phyloP scores from a whole-genome alignment of 805 yeast genomes.

The Candida railenensis region DNA sequence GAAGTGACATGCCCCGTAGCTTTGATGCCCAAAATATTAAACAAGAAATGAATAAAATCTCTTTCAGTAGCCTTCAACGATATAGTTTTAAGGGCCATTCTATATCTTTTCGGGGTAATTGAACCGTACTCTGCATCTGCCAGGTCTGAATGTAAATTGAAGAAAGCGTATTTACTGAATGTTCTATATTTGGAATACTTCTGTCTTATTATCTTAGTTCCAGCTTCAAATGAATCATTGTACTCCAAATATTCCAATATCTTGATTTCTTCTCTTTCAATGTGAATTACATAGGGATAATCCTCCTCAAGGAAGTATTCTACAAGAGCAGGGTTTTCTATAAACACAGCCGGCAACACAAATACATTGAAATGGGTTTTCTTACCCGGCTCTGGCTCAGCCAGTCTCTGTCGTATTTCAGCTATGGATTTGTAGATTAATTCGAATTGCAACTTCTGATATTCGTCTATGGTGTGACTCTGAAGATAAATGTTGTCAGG shows the following conservation, averaged over 20 bases:
- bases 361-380: not conserved
- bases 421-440: constrained; percentile 5
- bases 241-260: constrained; percentile 12
- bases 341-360: constrained; percentile 12
- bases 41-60: constrained; percentile 1
- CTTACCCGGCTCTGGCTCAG: not conserved
- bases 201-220: constrained; percentile 8
- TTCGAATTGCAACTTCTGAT: constrained; percentile 9
- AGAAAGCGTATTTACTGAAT: constrained; percentile 12
- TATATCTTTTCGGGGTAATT: not conserved
- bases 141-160: constrained; percentile 12
- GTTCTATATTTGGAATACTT: constrained; percentile 8
- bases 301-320: constrained; percentile 7
- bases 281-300: constrained; percentile 10
- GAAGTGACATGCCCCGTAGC: not conserved
- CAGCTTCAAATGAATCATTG: constrained; percentile 8
- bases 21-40: not conserved
- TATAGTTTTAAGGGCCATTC: not conserved
- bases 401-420: constrained; percentile 2
- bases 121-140: not conserved
- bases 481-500: constrained; percentile 10
- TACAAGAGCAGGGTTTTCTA: constrained; percentile 9
- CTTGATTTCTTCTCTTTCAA: constrained; percentile 15
- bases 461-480: constrained; percentile 10
- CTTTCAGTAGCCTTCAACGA: constrained; percentile 9